Evolutionary conservation across 176 grass and related monocot genomes (phyloP).

Genomic region (Raddia guianensis): DNA sequence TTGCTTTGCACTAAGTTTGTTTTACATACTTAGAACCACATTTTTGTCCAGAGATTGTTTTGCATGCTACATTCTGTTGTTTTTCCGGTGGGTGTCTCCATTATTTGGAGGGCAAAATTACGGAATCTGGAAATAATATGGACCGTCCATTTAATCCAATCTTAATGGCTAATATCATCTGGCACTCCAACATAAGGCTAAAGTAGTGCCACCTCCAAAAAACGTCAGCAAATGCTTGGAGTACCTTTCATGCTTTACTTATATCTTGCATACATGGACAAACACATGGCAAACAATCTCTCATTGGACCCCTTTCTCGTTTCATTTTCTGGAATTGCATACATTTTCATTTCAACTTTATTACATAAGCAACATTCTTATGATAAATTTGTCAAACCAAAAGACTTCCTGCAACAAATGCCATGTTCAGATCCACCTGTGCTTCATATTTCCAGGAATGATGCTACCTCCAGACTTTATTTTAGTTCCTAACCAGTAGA

Average conservation of each 20-base stretch:
- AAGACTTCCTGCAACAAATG: not conserved
- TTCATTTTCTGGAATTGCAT: constrained; percentile 2
- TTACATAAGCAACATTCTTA: not conserved
- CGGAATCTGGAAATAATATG: too few species aligned
- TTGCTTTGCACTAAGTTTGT: too few species aligned
- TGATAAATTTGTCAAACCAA: not conserved
- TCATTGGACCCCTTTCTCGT: not conserved
- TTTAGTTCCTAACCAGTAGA: constrained; percentile 6
- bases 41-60: too few species aligned
- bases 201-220: too few species aligned
- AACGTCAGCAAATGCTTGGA: too few species aligned
- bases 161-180: too few species aligned
- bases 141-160: too few species aligned
- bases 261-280: not conserved
- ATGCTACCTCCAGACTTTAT: not conserved
- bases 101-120: too few species aligned
- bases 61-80: too few species aligned
- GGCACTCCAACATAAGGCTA: too few species aligned
- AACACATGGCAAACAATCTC: not conserved
- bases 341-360: not conserved
- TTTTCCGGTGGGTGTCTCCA: too few species aligned
- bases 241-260: not conserved
- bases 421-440: constrained; percentile 8
- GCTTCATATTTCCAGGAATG: not conserved
- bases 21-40: too few species aligned